Evolutionary conservation across 2,329 filamentous ascomycete species (phyloP).

Genomic region (Cordyceps sp.): DNA sequence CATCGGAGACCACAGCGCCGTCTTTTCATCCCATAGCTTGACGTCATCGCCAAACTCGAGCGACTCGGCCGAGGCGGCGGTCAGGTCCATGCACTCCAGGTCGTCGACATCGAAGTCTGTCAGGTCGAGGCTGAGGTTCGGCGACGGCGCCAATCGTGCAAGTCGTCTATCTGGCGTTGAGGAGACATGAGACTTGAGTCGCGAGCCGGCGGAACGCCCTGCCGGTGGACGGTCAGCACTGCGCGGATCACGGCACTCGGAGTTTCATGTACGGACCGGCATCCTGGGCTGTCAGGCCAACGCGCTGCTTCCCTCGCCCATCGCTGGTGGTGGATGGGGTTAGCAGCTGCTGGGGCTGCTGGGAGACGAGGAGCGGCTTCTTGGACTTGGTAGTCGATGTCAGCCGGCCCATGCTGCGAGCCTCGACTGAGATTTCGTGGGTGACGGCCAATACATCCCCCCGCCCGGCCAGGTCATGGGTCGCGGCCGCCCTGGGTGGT

Average conservation of each 20-base stretch:
- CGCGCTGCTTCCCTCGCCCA: slow-evolving; percentile 6
- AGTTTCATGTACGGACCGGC: slow-evolving; percentile 1
- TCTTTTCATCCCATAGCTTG: slow-evolving; percentile 26
- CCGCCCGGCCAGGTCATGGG: slow-evolving; percentile 8
- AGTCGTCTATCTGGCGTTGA: slow-evolving; percentile 11
- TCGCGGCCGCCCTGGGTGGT: no score
- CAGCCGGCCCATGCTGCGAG: slow-evolving; percentile 26
- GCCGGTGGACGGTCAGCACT: background rate
- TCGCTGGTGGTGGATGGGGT: slow-evolving; percentile 17
- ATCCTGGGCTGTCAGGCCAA: slow-evolving; percentile 2
- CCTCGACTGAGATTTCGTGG: slow-evolving; percentile 10
- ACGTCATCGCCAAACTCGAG: slow-evolving; percentile 18
- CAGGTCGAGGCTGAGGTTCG: slow-evolving; percentile 14
- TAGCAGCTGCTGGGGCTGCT: slow-evolving; percentile 22
- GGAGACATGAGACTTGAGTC: slow-evolving; percentile 8
- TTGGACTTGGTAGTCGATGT: slow-evolving; percentile 25
- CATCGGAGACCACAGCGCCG: slow-evolving; percentile 20
- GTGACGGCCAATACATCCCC: slow-evolving; percentile 9
- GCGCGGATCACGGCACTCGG: background rate
- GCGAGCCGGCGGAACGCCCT: slow-evolving; percentile 3
- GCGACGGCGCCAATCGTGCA: slow-evolving; percentile 4
- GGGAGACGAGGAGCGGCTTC: slow-evolving; percentile 25
- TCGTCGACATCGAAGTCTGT: slow-evolving; percentile 18
- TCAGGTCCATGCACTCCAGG: slow-evolving; percentile 23
- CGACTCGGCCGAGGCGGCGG: slow-evolving; percentile 16